Percentiles rank a stretch among this genome's conserved stretches.
Evolutionary conservation across 345 rosid genomes (phyloP).

Genomic region (Pistacia integerrima): DNA sequence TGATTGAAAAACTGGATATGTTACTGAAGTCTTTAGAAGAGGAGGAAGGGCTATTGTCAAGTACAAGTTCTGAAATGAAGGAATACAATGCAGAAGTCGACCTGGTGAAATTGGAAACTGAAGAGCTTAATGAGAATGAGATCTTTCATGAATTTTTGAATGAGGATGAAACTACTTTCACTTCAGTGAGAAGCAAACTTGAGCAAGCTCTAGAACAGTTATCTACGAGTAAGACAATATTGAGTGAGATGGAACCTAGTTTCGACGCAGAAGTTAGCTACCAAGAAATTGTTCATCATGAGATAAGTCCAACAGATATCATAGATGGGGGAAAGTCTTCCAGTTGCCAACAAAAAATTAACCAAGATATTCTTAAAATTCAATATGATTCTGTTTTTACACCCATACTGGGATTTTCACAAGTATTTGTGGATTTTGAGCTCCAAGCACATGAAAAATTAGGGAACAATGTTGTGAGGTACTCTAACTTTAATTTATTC

Average conservation of each 20-base stretch:
- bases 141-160: slow-evolving; percentile 5
- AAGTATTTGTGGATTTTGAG: slow-evolving; percentile 37
- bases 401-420: slow-evolving; percentile 18
- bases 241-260: slow-evolving; percentile 20
- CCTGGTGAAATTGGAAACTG: not conserved
- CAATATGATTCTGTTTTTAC: slow-evolving; percentile 3
- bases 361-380: slow-evolving; percentile 7
- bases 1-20: slow-evolving; percentile 20
- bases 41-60: slow-evolving; percentile 14
- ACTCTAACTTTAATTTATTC: not conserved
- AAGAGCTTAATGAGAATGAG: slow-evolving; percentile 8
- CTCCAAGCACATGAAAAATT: slow-evolving; percentile 36
- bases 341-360: not conserved
- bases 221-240: slow-evolving; percentile 21
- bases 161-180: slow-evolving; percentile 20
- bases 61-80: slow-evolving; percentile 23
- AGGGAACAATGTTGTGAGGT: slow-evolving; percentile 41
- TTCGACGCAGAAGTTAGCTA: slow-evolving; percentile 18
- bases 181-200: slow-evolving; percentile 22
- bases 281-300: slow-evolving; percentile 3
- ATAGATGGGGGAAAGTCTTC: not conserved
- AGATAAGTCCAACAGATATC: slow-evolving; percentile 8
- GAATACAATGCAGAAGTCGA: slow-evolving; percentile 6
- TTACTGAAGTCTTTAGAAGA: not conserved
- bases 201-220: slow-evolving; percentile 31